A percentile compares a stretch with the other conserved stretches of the same genome.
Evolutionary conservation across 129 eudicot genomes (phyloP).

Genomic region (Solidago caesia): DNA sequence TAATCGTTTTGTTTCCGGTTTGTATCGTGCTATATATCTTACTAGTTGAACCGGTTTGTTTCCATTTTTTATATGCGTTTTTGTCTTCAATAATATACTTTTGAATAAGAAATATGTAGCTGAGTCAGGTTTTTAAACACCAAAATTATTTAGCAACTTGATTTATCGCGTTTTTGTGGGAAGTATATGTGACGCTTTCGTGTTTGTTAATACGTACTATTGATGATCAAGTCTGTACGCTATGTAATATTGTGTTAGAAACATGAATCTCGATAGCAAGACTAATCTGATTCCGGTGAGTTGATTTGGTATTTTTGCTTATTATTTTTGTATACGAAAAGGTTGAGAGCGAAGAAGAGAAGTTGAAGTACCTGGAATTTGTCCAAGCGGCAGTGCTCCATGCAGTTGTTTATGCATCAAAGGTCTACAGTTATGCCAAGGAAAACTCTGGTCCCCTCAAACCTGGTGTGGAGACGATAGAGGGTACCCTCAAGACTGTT

Average conservation of each 20-base stretch:
- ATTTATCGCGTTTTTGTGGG: no score
- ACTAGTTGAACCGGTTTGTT: no score
- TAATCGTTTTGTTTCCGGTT: no score
- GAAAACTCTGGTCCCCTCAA: constrained; percentile 66
- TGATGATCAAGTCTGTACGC: no score
- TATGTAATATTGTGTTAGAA: not conserved
- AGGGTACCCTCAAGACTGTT: constrained; percentile 50
- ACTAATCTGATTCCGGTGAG: not conserved
- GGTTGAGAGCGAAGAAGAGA: constrained; percentile 38
- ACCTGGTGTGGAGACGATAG: constrained; percentile 55
- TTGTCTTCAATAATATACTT: no score
- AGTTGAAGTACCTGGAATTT: constrained; percentile 57
- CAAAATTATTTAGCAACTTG: no score
- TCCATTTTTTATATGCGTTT: no score
- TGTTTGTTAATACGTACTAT: no score
- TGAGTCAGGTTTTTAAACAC: no score
- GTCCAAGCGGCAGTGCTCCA: constrained; percentile 48
- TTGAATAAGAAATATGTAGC: no score
- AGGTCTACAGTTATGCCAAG: constrained; percentile 55
- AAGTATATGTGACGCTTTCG: no score
- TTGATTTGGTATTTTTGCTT: not conserved
- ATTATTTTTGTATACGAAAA: not conserved
- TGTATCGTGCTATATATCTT: no score
- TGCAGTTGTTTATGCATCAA: constrained; percentile 46
- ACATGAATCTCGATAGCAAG: not conserved